Evolutionary conservation across 1,284 basidiomycete genomes (phyloP).

Genomic region (Microbotryomycetes sp.): DNA sequence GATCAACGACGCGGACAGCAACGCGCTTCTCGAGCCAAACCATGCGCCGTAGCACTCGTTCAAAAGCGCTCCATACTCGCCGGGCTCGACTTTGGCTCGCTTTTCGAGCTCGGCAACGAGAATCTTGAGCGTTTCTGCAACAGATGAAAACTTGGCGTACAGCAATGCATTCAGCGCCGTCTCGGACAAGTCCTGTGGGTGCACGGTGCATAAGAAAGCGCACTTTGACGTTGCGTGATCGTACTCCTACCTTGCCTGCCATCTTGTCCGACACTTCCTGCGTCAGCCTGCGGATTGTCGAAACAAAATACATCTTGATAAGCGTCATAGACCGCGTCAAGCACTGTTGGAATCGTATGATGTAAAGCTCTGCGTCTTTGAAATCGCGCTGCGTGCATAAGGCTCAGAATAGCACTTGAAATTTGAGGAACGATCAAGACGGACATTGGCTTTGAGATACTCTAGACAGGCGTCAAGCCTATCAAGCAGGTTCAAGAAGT

Average conservation of each 20-base stretch:
- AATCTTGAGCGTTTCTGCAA: slow-evolving; percentile 57
- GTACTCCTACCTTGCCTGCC: slow-evolving; percentile 55
- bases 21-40: slow-evolving; percentile 59
- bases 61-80: slow-evolving; percentile 67
- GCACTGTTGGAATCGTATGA: slow-evolving; percentile 89
- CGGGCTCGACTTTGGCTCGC: slow-evolving; percentile 58
- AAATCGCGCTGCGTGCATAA: slow-evolving; percentile 60
- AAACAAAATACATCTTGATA: slow-evolving; percentile 88
- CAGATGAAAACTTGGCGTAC: slow-evolving; percentile 73
- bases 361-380: slow-evolving; percentile 79
- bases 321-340: slow-evolving; percentile 92
- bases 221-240: not conserved
- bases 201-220: not conserved
- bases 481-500: slow-evolving; percentile 89
- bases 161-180: slow-evolving; percentile 76
- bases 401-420: not conserved
- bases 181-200: slow-evolving; percentile 60
- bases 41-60: slow-evolving; percentile 78
- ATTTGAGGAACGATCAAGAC: slow-evolving; percentile 38
- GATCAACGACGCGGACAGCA: slow-evolving; percentile 61
- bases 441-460: slow-evolving; percentile 73
- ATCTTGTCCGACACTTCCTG: slow-evolving; percentile 62
- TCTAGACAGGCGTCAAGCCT: slow-evolving; percentile 84
- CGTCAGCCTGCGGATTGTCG: slow-evolving; percentile 62
- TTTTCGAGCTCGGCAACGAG: slow-evolving; percentile 76